These are phyloP conservation scores for Paraphaeosphaeria sporulosa DNA, from an alignment of 2,329 filamentous ascomycete species.

Conservation along the genomic window DNA sequence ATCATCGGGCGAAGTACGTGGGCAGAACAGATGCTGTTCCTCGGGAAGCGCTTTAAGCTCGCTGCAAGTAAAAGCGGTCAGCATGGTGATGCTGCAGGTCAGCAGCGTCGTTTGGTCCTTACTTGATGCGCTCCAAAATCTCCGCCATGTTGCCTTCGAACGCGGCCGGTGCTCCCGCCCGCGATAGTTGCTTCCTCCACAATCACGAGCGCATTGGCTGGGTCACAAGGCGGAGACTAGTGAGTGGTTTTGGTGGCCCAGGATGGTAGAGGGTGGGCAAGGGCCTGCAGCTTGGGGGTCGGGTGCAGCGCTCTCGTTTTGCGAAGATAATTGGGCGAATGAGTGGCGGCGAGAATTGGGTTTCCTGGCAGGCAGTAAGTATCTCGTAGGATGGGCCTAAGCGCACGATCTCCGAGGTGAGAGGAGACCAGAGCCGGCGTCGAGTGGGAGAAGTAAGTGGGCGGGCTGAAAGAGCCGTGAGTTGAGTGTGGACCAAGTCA, in stretches of 20 bases:
- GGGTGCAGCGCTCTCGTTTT: not conserved
- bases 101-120: conserved; percentile 21
- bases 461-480: not conserved
- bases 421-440: not conserved
- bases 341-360: not conserved
- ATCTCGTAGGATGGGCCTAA: not conserved
- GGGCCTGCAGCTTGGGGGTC: not conserved
- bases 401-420: not conserved
- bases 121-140: conserved; percentile 45
- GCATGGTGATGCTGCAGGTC: not conserved
- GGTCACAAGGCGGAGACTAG: not conserved
- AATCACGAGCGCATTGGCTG: conserved; percentile 22
- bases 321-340: not conserved
- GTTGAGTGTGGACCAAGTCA: conserved; percentile 1
- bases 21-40: conserved; percentile 59
- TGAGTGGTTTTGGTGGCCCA: not conserved
- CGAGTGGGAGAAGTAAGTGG: not conserved
- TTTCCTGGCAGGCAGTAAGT: not conserved
- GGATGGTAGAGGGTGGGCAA: not conserved
- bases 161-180: conserved; percentile 10
- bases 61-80: conserved; percentile 33
- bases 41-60: conserved; percentile 48
- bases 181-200: conserved; percentile 14
- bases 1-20: conserved; percentile 47
- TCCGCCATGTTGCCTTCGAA: conserved; percentile 39